Evolutionary conservation across 2,329 filamentous ascomycete species (phyloP).

Genomic region (Aureobasidium leucospermi): DNA sequence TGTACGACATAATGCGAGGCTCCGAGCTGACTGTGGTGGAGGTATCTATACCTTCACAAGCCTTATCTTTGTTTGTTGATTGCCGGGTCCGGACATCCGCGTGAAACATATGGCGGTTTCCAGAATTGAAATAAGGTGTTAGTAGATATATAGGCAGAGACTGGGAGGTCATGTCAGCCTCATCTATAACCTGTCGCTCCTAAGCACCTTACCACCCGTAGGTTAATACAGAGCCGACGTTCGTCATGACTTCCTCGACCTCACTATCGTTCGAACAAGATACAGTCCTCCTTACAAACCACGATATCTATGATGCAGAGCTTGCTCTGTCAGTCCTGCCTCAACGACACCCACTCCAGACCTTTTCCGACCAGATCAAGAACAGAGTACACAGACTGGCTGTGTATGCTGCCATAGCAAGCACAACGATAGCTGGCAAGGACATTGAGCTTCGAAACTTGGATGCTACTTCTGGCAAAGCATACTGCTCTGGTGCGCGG

Average conservation of each 20-base stretch:
- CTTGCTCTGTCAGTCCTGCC: background rate
- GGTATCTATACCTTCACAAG: background rate
- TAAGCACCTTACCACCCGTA: background rate
- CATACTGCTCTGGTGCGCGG: background rate
- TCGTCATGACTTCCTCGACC: background rate
- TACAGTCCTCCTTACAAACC: background rate
- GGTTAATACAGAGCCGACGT: background rate
- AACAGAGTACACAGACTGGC: background rate
- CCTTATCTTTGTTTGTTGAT: background rate
- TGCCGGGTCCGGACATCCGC: background rate
- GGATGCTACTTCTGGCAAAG: background rate
- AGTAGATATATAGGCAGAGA: background rate
- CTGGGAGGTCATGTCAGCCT: background rate
- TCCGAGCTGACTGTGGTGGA: background rate
- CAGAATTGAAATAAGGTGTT: background rate
- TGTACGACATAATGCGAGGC: background rate
- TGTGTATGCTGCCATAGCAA: background rate
- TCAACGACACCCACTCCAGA: background rate
- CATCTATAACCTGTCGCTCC: background rate
- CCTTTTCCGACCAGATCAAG: background rate
- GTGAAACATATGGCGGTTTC: background rate
- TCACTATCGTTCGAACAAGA: background rate
- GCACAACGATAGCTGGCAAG: background rate
- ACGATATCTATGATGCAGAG: background rate
- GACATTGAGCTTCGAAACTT: background rate